Conservation (phyloP, 192 early-diverging fungal genomes). For the Entomortierella lignicola region DNA sequence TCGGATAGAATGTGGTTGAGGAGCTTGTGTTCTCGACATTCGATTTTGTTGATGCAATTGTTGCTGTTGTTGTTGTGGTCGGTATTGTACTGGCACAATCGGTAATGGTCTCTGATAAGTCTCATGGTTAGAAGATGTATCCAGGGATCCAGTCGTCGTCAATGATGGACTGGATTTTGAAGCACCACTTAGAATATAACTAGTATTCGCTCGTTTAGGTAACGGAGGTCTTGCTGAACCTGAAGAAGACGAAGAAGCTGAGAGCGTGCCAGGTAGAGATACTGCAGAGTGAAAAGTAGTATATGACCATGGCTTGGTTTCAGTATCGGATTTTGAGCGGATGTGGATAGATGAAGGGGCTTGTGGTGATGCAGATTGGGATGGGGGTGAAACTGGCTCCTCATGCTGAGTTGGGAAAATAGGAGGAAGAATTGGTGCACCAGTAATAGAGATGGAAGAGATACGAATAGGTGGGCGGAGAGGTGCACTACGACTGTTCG, state of each 20-base stretch:
- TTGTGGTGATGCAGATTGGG: background rate
- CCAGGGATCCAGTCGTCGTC: background rate
- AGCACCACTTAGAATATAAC: background rate
- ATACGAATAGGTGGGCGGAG: constrained; percentile 1
- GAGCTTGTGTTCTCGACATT: background rate
- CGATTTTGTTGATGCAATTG: background rate
- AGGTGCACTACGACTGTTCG: background rate
- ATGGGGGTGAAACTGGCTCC: background rate
- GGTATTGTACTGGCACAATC: background rate
- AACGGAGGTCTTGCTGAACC: background rate
- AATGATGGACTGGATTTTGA: constrained; percentile 2
- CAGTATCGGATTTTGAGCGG: constrained; percentile 9
- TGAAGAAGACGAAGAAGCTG: background rate
- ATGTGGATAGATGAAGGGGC: background rate
- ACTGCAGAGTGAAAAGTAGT: background rate
- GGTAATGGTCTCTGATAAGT: background rate
- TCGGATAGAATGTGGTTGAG: background rate
- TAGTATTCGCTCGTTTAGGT: background rate
- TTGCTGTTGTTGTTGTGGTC: background rate
- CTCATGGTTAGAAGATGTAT: background rate
- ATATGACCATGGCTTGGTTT: background rate
- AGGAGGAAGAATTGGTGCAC: background rate
- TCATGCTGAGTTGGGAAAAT: constrained; percentile 2
- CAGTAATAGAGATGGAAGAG: background rate
- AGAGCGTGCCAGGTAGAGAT: background rate